A percentile compares a stretch with the other conserved stretches of the same genome.
phyloP scores from a whole-genome alignment of 768 basidiomycete species.

The Pleurotus citrinopileatus region DNA sequence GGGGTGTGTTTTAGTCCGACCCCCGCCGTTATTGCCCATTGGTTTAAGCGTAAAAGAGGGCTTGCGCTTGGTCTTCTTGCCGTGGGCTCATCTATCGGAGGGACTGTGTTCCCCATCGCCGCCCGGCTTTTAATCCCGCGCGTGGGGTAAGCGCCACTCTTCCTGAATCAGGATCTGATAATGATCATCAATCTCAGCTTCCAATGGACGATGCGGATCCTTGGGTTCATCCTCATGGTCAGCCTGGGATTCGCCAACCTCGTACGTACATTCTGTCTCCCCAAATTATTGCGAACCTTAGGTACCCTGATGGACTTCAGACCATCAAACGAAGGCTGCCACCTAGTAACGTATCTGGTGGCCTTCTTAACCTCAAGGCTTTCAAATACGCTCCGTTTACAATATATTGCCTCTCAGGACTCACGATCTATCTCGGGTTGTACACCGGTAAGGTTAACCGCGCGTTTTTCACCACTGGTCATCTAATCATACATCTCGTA shows the following conservation, averaged over 20 bases:
- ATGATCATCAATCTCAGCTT: constrained; percentile 42
- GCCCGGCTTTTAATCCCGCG: constrained; percentile 51
- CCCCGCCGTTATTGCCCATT: constrained; percentile 61
- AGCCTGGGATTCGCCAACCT: constrained; percentile 55
- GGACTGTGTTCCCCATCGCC: constrained; percentile 63
- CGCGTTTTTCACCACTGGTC: constrained; percentile 24
- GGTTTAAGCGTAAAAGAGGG: constrained; percentile 64
- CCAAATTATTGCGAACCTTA: not conserved
- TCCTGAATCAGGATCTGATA: not conserved
- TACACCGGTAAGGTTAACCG: constrained; percentile 49
- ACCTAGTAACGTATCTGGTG: constrained; percentile 48
- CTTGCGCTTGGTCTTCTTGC: constrained; percentile 64
- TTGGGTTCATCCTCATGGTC: constrained; percentile 60
- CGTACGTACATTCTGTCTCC: constrained; percentile 20
- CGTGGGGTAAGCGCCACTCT: constrained; percentile 32
- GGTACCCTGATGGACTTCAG: constrained; percentile 18
- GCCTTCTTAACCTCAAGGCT: constrained; percentile 52
- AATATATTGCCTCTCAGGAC: constrained; percentile 54
- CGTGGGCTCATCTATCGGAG: constrained; percentile 66
- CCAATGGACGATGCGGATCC: constrained; percentile 70
- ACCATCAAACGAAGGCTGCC: constrained; percentile 51
- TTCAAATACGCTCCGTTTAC: constrained; percentile 54
- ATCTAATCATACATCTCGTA: constrained; percentile 28
- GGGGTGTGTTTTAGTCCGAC: constrained; percentile 66
- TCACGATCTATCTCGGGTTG: constrained; percentile 61